Conservation (phyloP, 2,329 filamentous ascomycete species). For the Colletotrichum caudatum region DNA sequence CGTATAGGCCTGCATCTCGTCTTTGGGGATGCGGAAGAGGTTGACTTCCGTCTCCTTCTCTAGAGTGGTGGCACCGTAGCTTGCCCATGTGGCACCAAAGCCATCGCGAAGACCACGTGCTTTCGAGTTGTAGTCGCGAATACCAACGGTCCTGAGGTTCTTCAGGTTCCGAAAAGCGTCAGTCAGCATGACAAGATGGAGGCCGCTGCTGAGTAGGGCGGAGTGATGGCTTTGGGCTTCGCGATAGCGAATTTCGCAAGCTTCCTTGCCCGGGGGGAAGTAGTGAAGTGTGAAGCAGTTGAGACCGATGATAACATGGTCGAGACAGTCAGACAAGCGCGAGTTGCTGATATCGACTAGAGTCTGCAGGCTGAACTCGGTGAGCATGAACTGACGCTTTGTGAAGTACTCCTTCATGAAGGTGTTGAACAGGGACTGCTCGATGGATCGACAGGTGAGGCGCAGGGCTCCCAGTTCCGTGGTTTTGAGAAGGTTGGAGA, state of each 20-base stretch:
- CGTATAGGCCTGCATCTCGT: constrained; percentile 43
- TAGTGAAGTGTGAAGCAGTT: constrained; percentile 47
- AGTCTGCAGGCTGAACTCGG: constrained; percentile 65
- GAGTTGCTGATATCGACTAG: constrained; percentile 66
- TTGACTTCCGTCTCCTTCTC: constrained; percentile 50
- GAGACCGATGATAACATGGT: constrained; percentile 63
- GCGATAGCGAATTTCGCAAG: constrained; percentile 38
- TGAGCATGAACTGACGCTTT: constrained; percentile 75
- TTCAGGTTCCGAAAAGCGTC: constrained; percentile 67
- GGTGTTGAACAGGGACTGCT: constrained; percentile 64
- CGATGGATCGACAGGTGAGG: constrained; percentile 65
- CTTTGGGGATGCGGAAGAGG: constrained; percentile 31
- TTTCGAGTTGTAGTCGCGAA: constrained; percentile 68
- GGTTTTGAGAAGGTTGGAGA: constrained; percentile 66
- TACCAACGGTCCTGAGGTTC: constrained; percentile 66
- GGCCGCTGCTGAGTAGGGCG: constrained; percentile 57
- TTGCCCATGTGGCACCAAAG: constrained; percentile 58
- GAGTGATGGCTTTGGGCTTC: constrained; percentile 44
- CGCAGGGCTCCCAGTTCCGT: constrained; percentile 67
- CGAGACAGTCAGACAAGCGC: constrained; percentile 55
- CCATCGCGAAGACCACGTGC: constrained; percentile 63
- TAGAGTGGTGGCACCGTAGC: constrained; percentile 64
- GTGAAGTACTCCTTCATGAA: constrained; percentile 74
- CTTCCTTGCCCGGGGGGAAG: constrained; percentile 32
- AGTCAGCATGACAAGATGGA: constrained; percentile 65